Evolutionary conservation across 352 stramenopile genomes (phyloP).

Genomic region (Hyaloperonospora brassicae): DNA sequence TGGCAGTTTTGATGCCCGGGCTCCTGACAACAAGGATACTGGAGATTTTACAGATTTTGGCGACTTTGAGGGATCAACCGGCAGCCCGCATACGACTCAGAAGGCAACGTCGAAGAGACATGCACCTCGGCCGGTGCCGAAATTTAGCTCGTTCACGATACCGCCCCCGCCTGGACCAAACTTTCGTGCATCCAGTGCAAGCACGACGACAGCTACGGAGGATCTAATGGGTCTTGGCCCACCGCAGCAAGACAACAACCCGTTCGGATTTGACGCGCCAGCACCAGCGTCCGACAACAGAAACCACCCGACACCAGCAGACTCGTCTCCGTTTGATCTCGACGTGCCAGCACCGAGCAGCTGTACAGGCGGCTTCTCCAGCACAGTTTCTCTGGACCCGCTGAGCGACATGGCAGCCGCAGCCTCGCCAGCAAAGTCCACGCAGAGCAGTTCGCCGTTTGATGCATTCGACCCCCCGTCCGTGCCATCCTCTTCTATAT

Average conservation of each 20-base stretch:
- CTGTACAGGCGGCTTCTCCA: constrained; percentile 11
- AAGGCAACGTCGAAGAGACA: constrained; percentile 25
- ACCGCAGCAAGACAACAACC: constrained; percentile 32
- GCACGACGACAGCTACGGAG: constrained; percentile 22
- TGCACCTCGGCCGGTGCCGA: constrained; percentile 17
- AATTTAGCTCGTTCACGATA: constrained; percentile 67
- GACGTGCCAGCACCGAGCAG: constrained; percentile 23
- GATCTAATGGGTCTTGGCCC: constrained; percentile 69
- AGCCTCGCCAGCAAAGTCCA: constrained; percentile 6
- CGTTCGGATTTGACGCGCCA: constrained; percentile 48
- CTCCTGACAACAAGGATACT: constrained; percentile 15
- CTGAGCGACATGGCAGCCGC: constrained; percentile 28
- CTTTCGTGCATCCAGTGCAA: constrained; percentile 31
- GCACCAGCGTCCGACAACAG: constrained; percentile 12
- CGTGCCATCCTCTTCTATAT: constrained; percentile 12
- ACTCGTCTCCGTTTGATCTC: constrained; percentile 39
- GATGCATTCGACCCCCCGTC: constrained; percentile 28
- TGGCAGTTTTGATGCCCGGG: constrained; percentile 35
- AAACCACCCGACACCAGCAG: constrained; percentile 9
- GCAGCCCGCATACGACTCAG: constrained; percentile 12
- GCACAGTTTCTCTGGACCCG: constrained; percentile 28
- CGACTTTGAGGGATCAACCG: constrained; percentile 35
- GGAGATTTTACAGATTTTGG: constrained; percentile 46
- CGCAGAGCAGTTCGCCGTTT: constrained; percentile 31
- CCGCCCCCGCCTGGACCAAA: constrained; percentile 43